Conservation (phyloP, 2,329 filamentous ascomycete species). For the Fusarium foetens region DNA sequence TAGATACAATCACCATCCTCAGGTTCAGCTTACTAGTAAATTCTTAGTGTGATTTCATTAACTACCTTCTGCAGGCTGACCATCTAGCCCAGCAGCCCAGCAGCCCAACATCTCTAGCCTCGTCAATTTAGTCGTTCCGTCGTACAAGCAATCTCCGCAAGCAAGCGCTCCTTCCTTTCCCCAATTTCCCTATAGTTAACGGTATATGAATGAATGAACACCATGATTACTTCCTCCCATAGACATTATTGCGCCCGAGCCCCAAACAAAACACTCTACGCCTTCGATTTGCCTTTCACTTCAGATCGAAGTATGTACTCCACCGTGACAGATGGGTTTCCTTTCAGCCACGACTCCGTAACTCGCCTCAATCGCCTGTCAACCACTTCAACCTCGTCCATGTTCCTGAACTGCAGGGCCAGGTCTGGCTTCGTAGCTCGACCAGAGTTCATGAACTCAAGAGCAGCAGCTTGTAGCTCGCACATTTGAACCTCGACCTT, state of each 20-base stretch:
- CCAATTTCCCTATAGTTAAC: not conserved
- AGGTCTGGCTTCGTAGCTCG: conserved; percentile 3
- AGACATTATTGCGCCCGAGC: conserved; percentile 1
- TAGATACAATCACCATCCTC: conserved; percentile 20
- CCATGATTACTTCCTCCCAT: conserved; percentile 6
- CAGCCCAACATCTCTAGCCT: conserved; percentile 2
- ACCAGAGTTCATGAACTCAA: conserved; percentile 16
- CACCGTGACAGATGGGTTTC: conserved; percentile 23
- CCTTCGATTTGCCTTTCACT: conserved; percentile 43
- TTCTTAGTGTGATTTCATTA: conserved; percentile 8
- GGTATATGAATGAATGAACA: not conserved
- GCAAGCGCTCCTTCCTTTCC: not conserved
- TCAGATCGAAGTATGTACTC: conserved; percentile 42
- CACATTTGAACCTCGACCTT: conserved; percentile 8
- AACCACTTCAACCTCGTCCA: conserved; percentile 41
- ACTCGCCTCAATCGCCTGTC: conserved; percentile 33
- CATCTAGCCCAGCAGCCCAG: conserved; percentile 10
- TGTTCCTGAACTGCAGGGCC: conserved; percentile 36
- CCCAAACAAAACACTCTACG: conserved; percentile 21
- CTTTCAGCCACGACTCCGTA: conserved; percentile 40
- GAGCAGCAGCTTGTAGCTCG: conserved; percentile 15
- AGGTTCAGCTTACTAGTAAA: conserved; percentile 7
- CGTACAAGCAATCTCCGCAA: conserved; percentile 26
- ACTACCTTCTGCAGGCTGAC: not conserved
- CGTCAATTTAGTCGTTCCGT: conserved; percentile 17